Conservation (phyloP, 345 rosid genomes). For the Zanthoxylum bungeanum region DNA sequence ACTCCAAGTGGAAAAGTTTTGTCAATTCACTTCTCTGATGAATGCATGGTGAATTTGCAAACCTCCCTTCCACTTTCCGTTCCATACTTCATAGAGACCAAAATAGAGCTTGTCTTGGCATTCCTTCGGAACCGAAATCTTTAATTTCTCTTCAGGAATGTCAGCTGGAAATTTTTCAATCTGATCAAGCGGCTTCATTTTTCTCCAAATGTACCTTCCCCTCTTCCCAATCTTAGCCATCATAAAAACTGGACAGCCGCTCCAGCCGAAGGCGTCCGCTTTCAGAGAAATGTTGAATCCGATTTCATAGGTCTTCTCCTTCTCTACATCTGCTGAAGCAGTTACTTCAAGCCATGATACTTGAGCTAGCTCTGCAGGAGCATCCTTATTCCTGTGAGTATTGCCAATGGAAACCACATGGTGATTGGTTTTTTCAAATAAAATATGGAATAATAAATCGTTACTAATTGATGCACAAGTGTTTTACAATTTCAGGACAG, state of each 20-base stretch:
- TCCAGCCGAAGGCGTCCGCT: conserved; percentile 51
- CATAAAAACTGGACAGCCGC: conserved; percentile 37
- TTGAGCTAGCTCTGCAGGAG: conserved; percentile 35
- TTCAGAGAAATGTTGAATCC: conserved; percentile 37
- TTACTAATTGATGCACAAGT: too few relatives aligned
- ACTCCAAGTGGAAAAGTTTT: too few relatives aligned
- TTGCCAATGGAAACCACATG: neutral
- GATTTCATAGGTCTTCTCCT: conserved; percentile 25
- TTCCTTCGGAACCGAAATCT: neutral
- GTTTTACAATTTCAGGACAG: too few relatives aligned
- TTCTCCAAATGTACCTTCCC: conserved; percentile 36
- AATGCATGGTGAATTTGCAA: neutral
- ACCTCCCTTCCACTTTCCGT: conserved; percentile 64
- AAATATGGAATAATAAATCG: neutral
- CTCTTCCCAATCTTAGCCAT: conserved; percentile 55
- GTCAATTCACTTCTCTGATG: neutral
- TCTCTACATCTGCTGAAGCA: neutral
- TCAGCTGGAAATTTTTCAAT: neutral
- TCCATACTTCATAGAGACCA: conserved; percentile 76
- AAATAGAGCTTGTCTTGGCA: conserved; percentile 33
- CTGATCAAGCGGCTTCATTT: conserved; percentile 19
- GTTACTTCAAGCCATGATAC: conserved; percentile 68
- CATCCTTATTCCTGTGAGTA: neutral
- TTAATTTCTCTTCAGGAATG: conserved; percentile 1
- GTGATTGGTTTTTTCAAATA: neutral